Percentiles rank a stretch among this genome's conserved stretches.
Evolutionary conservation across 192 early-diverging fungal species (phyloP).

Genomic region (Coemansia sp.): DNA sequence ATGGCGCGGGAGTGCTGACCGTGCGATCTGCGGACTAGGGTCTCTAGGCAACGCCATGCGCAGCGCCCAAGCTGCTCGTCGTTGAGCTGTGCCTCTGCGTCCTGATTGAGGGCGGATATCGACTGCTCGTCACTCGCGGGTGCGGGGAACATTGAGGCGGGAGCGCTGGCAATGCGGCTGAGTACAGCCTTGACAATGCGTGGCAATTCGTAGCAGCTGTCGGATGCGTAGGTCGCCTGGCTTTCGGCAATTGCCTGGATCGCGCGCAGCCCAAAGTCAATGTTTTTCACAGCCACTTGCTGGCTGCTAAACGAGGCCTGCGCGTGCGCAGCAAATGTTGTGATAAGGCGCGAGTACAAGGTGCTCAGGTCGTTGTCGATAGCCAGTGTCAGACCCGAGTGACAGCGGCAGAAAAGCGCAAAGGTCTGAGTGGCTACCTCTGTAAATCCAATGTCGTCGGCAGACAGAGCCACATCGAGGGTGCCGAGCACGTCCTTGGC

Average conservation of each 20-base stretch:
- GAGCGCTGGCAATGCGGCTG: slow-evolving; percentile 25
- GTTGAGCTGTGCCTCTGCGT: neutral
- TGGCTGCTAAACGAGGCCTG: slow-evolving; percentile 6
- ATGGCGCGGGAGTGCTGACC: slow-evolving; percentile 52
- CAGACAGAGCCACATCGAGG: slow-evolving; percentile 61
- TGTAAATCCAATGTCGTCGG: slow-evolving; percentile 63
- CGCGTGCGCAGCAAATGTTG: slow-evolving; percentile 57
- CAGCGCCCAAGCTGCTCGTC: slow-evolving; percentile 22
- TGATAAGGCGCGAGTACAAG: slow-evolving; percentile 61
- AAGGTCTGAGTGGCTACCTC: slow-evolving; percentile 67
- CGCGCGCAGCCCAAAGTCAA: slow-evolving; percentile 64
- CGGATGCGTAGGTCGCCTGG: slow-evolving; percentile 62
- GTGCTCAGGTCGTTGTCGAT: slow-evolving; percentile 66
- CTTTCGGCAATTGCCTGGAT: slow-evolving; percentile 65
- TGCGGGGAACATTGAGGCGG: neutral
- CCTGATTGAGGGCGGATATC: neutral
- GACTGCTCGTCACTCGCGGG: slow-evolving; percentile 13
- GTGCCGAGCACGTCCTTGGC: slow-evolving; percentile 77
- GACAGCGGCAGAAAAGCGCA: slow-evolving; percentile 67
- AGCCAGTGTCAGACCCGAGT: slow-evolving; percentile 69
- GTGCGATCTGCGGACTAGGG: slow-evolving; percentile 40
- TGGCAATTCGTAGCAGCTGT: slow-evolving; percentile 64
- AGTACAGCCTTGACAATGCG: slow-evolving; percentile 61
- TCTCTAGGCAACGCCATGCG: slow-evolving; percentile 44
- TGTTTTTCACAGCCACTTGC: slow-evolving; percentile 9